These are phyloP conservation scores for Protea cynaroides DNA, from an alignment of 164 flowering plant species.

Conservation along the genomic window DNA sequence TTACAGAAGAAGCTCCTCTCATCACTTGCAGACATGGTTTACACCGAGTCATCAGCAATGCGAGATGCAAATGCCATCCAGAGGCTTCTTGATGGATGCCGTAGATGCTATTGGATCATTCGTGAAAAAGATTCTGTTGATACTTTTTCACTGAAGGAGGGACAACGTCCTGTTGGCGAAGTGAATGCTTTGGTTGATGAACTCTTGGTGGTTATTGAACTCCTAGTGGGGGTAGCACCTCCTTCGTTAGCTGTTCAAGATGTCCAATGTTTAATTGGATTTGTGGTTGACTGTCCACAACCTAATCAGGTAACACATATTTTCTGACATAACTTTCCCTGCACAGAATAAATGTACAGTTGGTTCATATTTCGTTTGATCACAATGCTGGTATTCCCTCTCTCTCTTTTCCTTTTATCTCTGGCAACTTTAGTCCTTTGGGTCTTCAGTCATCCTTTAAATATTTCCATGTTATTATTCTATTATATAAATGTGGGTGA, in stretches of 20 bases:
- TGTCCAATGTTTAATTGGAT: constrained; percentile 78
- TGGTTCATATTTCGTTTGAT: background rate
- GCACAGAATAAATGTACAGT: background rate
- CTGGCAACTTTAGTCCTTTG: too few species aligned
- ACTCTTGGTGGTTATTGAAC: constrained; percentile 87
- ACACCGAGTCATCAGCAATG: constrained; percentile 86
- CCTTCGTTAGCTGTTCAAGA: constrained; percentile 77
- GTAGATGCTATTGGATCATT: constrained; percentile 91
- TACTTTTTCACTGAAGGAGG: constrained; percentile 59
- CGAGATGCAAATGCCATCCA: constrained; percentile 96
- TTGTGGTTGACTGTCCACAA: constrained; percentile 91
- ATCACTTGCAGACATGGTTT: constrained; percentile 98
- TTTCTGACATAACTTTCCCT: background rate
- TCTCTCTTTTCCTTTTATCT: too few species aligned
- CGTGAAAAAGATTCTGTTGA: constrained; percentile 76
- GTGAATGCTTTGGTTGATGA: constrained; percentile 97
- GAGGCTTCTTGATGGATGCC: constrained; percentile 97
- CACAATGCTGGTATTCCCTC: background rate
- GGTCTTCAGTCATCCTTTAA: too few species aligned
- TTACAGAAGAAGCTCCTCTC: constrained; percentile 94
- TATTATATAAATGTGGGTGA: too few species aligned
- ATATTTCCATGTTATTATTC: too few species aligned
- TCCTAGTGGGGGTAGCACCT: constrained; percentile 76
- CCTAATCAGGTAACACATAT: constrained; percentile 70
- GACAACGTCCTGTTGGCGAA: constrained; percentile 75